A percentile compares a stretch with the other conserved stretches of the same genome.
Evolutionary conservation across 768 basidiomycete species (phyloP).

Genomic region (Boletellus ananas): DNA sequence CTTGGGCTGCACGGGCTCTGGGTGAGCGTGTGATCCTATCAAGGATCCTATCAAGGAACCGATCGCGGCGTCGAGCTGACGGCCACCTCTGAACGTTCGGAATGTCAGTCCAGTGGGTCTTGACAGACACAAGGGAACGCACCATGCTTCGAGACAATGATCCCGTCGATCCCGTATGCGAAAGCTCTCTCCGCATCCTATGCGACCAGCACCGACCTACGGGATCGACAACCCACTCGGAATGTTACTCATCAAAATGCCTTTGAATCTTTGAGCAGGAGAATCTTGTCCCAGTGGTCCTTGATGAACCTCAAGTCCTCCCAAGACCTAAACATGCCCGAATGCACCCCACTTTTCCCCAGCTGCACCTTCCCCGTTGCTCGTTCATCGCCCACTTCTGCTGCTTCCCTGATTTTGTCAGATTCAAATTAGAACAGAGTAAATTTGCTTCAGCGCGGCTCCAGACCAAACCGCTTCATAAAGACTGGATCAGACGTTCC

Average conservation of each 20-base stretch:
- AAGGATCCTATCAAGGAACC: conserved; percentile 68
- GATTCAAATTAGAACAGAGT: conserved; percentile 36
- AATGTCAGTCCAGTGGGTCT: background rate
- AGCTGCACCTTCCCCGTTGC: conserved; percentile 28
- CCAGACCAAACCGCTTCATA: conserved; percentile 35
- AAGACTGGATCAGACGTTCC: conserved; percentile 45
- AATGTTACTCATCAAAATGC: conserved; percentile 8
- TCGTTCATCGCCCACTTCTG: conserved; percentile 29
- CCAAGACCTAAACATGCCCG: conserved; percentile 43
- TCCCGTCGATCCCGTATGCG: conserved; percentile 62
- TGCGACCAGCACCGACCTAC: background rate
- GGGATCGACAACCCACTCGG: background rate
- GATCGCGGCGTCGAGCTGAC: conserved; percentile 77
- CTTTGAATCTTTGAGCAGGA: conserved; percentile 45
- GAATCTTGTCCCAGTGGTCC: conserved; percentile 45
- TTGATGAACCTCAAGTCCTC: conserved; percentile 42
- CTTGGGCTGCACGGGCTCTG: conserved; percentile 54
- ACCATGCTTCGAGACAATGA: conserved; percentile 83
- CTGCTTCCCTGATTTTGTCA: conserved; percentile 20
- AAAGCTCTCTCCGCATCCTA: conserved; percentile 30
- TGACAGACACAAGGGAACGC: conserved; percentile 5
- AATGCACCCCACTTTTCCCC: conserved; percentile 37
- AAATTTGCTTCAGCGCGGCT: conserved; percentile 19
- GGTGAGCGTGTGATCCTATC: conserved; percentile 62
- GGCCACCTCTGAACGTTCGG: conserved; percentile 45